Evolutionary conservation across 1,284 basidiomycete species (phyloP).

Genomic region (Ceratobasidium sp.): DNA sequence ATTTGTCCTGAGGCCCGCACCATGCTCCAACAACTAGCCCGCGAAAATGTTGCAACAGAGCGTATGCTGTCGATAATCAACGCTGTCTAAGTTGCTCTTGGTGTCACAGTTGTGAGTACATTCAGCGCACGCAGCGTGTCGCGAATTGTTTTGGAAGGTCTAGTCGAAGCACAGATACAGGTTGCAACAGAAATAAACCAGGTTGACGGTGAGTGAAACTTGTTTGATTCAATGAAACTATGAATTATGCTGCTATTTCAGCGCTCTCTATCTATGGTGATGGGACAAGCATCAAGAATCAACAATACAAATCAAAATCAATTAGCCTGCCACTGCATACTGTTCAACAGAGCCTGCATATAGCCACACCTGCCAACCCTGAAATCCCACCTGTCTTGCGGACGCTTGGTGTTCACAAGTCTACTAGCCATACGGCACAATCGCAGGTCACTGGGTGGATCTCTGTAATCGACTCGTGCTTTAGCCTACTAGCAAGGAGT

Average conservation of each 20-base stretch:
- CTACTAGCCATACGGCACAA: slow-evolving; percentile 17
- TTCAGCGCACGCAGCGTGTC: slow-evolving; percentile 17
- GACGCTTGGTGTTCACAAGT: slow-evolving; percentile 18
- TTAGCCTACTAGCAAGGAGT: neutral
- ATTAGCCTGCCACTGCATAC: neutral
- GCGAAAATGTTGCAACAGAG: neutral
- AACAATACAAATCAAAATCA: slow-evolving; percentile 12
- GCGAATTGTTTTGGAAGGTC: neutral
- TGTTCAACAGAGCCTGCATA: neutral
- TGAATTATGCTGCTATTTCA: neutral
- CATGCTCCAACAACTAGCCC: neutral
- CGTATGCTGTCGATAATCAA: neutral
- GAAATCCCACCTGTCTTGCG: neutral
- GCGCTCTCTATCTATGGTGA: slow-evolving; percentile 23
- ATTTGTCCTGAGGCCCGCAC: neutral
- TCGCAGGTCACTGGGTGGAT: slow-evolving; percentile 17
- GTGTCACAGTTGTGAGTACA: neutral
- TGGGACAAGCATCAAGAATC: slow-evolving; percentile 34
- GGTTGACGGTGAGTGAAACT: neutral
- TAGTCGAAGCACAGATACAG: slow-evolving; percentile 8
- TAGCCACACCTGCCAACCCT: neutral
- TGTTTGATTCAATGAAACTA: neutral
- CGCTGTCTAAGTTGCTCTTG: neutral
- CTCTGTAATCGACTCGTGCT: neutral
- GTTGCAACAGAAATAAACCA: neutral